phyloP scores from a whole-genome alignment of 1,139 yeast genomes.

The Kurtzmaniella quercitrusa region DNA sequence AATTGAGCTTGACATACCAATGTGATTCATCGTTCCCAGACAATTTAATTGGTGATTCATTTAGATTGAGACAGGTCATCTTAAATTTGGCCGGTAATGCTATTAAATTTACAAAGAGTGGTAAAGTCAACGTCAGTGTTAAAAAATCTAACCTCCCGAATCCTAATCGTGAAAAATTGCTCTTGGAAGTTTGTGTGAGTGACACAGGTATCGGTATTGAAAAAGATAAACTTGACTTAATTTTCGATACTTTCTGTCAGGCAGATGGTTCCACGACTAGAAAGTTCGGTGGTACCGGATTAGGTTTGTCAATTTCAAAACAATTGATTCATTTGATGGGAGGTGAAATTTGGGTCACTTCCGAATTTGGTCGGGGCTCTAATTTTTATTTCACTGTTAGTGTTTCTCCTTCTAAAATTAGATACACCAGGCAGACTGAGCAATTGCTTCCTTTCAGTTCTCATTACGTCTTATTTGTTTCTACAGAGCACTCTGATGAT shows the following conservation, averaged over 20 bases:
- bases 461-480: conserved; percentile 66
- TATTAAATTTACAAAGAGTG: conserved; percentile 76
- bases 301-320: conserved; percentile 82
- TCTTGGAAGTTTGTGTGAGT: conserved; percentile 78
- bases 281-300: conserved; percentile 80
- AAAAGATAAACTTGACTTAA: conserved; percentile 74
- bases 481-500: conserved; percentile 55
- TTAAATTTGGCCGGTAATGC: conserved; percentile 85
- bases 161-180: conserved; percentile 48
- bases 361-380: conserved; percentile 78
- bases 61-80: conserved; percentile 79
- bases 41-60: conserved; percentile 80
- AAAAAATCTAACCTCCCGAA: conserved; percentile 33
- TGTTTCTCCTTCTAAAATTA: conserved; percentile 68
- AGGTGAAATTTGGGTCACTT: conserved; percentile 85
- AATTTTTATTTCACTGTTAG: conserved; percentile 77
- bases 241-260: conserved; percentile 86
- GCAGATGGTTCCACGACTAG: conserved; percentile 92
- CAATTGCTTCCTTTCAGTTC: conserved; percentile 68
- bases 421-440: conserved; percentile 63
- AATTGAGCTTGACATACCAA: conserved; percentile 72
- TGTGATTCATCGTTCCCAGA: conserved; percentile 87
- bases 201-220: conserved; percentile 90
- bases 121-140: conserved; percentile 67
- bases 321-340: conserved; percentile 87